Base-by-base conservation (phyloP, 768 basidiomycete genomes). In the Cyclocybe aegerita region DNA sequence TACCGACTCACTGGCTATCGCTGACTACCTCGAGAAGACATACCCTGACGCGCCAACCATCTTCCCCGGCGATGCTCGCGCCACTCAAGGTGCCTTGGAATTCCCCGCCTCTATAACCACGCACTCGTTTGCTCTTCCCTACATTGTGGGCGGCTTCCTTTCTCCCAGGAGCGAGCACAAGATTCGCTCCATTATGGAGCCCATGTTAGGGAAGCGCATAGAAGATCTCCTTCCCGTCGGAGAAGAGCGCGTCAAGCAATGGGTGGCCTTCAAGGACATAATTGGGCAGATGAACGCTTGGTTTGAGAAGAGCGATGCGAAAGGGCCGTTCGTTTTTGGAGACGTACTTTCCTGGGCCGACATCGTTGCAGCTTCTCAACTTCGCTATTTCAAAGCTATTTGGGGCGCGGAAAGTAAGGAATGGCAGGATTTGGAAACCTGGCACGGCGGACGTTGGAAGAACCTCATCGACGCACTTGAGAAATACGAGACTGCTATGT, bases 11-110 rank as follows among this genome's bases (percentile, higher is more conserved):
- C 51, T 62, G 23, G 58, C 52, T 16, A 81, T 82, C 48, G 78
- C 74, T 0, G 55, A 65, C 10, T 80, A 82, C 60, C 66, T 82
- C 46, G 80, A 82, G 50, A 62, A 68, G 1, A 65, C 68, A 2
- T 81, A 79, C 58, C 78, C 79, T 0, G 62, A 66, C 41, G 68
- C 71, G 0, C 72, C 71, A 4, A 55, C 42, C 6, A 52, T 79
- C n/a, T 55, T 78, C 49, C 72, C 70, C 1, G 32, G 43, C 1
- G 56, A 56, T n/a, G 49, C 60, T 2, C 46, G 43, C 9, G 53
- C 53, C 23, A 23, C 23, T 23, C 23, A 23, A 23, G 23, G 23
- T 23, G 23, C 23, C 23, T 23, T 23, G 23, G 23, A 23, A 23
- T 23, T 23, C 5, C 23, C 23, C 23, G 23, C 23, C 23, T 23